phyloP scores from a whole-genome alignment of 441 rosid species.

The Gossypium laxum region DNA sequence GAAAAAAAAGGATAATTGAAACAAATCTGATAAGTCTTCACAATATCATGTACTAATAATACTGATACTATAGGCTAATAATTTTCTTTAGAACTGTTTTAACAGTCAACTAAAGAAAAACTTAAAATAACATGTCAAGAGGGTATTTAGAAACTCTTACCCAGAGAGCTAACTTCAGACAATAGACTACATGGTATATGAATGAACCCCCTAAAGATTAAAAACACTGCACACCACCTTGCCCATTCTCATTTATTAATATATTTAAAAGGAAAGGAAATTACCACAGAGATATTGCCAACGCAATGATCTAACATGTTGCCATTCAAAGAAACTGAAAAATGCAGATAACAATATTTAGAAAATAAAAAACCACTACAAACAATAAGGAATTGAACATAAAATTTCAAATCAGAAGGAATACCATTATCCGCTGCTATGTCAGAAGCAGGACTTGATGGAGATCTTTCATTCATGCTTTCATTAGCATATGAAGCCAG shows the following conservation, averaged over 20 bases:
- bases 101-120: not conserved
- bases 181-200: not conserved
- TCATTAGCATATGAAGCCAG: constrained; percentile 44
- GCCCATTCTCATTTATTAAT: not conserved
- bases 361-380: constrained; percentile 12
- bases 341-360: constrained; percentile 22
- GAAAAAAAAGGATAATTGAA: constrained; percentile 1
- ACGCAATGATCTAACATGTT: constrained; percentile 25
- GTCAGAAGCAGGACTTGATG: constrained; percentile 42
- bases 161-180: not conserved
- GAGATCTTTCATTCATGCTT: constrained; percentile 38
- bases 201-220: not conserved
- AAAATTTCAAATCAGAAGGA: constrained; percentile 12
- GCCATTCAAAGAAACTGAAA: constrained; percentile 40
- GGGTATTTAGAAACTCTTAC: not conserved
- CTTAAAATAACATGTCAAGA: not conserved
- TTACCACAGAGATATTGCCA: constrained; percentile 51
- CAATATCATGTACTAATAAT: not conserved
- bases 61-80: not conserved
- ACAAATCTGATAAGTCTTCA: constrained; percentile 13
- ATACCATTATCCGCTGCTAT: constrained; percentile 37
- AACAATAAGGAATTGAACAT: constrained; percentile 3
- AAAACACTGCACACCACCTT: not conserved
- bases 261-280: constrained; percentile 10
- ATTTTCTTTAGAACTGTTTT: not conserved